These are phyloP conservation scores for Purshia tridentata DNA, from an alignment of 306 rosid species.

Conservation along the genomic window DNA sequence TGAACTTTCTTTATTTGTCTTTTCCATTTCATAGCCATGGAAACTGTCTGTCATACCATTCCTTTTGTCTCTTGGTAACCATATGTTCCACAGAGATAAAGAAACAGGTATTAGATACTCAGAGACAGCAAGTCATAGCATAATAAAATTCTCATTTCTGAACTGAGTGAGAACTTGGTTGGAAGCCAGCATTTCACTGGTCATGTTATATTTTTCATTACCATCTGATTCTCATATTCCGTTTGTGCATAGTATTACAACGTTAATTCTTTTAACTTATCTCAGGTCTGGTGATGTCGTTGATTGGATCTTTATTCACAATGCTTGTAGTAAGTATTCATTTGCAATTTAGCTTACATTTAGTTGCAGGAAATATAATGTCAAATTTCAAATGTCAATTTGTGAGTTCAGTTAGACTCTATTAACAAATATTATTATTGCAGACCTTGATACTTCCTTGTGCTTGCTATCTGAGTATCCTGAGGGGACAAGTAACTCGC, in stretches of 20 bases:
- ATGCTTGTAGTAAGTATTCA: constrained; percentile 86
- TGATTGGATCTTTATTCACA: constrained; percentile 90
- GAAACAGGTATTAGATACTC: too few species aligned
- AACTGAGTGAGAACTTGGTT: too few species aligned
- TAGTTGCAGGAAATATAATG: not conserved
- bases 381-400: not conserved
- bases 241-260: not conserved
- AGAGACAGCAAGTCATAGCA: too few species aligned
- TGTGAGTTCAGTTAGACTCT: not conserved
- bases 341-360: constrained; percentile 2
- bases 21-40: not conserved
- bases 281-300: constrained; percentile 82
- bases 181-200: too few species aligned
- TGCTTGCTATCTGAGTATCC: constrained; percentile 74
- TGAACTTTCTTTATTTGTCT: constrained; percentile 9
- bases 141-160: too few species aligned
- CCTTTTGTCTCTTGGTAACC: not conserved
- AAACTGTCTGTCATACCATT: not conserved
- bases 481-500: constrained; percentile 56
- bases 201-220: not conserved
- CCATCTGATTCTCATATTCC: constrained; percentile 1
- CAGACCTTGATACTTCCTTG: constrained; percentile 97
- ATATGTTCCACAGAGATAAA: too few species aligned
- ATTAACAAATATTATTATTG: constrained; percentile 17
- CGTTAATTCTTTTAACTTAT: not conserved